Conservation (phyloP, 148 eudicot genomes). For the Cornus kousa region DNA sequence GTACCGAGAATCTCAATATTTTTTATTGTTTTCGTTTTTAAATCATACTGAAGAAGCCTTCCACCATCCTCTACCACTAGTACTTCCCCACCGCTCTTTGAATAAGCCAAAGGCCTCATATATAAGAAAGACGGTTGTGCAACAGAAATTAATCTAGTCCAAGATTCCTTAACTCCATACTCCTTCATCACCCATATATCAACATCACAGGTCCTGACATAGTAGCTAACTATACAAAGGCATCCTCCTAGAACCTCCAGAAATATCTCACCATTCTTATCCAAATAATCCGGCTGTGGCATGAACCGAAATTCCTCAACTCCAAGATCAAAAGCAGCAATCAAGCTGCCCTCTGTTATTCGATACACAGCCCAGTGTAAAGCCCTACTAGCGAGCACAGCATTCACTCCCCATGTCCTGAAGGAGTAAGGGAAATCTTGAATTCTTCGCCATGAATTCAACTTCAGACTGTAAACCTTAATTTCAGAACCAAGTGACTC, state of each 20-base stretch:
- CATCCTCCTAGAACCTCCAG: conserved; percentile 23
- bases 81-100: conserved; percentile 31
- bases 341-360: not conserved
- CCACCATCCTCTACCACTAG: conserved; percentile 22
- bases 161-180: conserved; percentile 37
- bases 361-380: conserved; percentile 41
- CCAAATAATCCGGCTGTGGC: conserved; percentile 21
- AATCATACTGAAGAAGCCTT: conserved; percentile 30
- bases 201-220: not conserved
- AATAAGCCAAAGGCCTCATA: conserved; percentile 30
- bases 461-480: conserved; percentile 40
- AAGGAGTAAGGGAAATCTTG: conserved; percentile 26
- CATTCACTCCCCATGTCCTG: conserved; percentile 4
- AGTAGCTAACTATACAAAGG: conserved; percentile 19
- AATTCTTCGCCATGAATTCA: conserved; percentile 32
- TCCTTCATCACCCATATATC: conserved; percentile 52
- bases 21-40: conserved; percentile 9
- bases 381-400: conserved; percentile 24
- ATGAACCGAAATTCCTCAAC: conserved; percentile 23
- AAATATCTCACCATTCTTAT: not conserved
- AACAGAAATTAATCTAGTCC: conserved; percentile 34
- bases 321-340: conserved; percentile 31
- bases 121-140: not conserved
- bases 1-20: not conserved
- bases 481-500: conserved; percentile 21